Evolutionary conservation across 306 rosid species (phyloP), one percentile per base, ranked within the genome.

Genomic region (Corylus heterophylla): DNA sequence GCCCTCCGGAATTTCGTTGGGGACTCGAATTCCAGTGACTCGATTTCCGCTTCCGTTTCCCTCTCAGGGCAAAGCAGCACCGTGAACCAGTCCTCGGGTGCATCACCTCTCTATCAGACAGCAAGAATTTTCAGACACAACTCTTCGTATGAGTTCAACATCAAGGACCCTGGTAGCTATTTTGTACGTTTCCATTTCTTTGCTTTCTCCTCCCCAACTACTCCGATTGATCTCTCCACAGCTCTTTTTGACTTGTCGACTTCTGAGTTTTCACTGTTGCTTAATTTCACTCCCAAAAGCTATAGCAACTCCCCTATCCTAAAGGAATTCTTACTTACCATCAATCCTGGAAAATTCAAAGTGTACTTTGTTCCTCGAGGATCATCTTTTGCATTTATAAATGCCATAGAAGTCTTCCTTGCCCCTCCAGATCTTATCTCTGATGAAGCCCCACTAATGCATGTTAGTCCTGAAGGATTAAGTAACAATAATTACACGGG

Each of bases 371-470:
- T 52, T 0, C 90, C 90, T 31, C 64, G 10, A 8, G 70, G 12
- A 27, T 76, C 89, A 14, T 82, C 89, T n/a, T 54, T 87, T 54
- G 93, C 93, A 0, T 86, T 78, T 78, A 76, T 86, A 1, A 89
- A 88, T 76, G 93, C 91, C 50, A 86, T 88, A 11, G 91, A 89
- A 82, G 70, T 87, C 48, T 80, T 89, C 69, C 83, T 68, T 45
- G 75, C 82, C 31, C 85, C 85, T 52, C 17, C 61, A 2, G 18
- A 39, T 37, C 80, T 82, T 79, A 69, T 4, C 63, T 27, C 13
- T 8, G 11, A 37, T 59, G 4, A 58, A 25, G 73, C 55, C 50
- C 0, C 1, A 22, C 35, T 31, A 31, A 31, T 31, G 35, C 1
- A 3, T 22, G 74, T 79, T 47, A 80, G 18, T 56, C 39, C 82